Percentiles rank a stretch among this genome's conserved stretches.
These are phyloP conservation scores for Tuber aestivum DNA, from an alignment of 495 filamentous ascomycete species.

Conservation along the genomic window DNA sequence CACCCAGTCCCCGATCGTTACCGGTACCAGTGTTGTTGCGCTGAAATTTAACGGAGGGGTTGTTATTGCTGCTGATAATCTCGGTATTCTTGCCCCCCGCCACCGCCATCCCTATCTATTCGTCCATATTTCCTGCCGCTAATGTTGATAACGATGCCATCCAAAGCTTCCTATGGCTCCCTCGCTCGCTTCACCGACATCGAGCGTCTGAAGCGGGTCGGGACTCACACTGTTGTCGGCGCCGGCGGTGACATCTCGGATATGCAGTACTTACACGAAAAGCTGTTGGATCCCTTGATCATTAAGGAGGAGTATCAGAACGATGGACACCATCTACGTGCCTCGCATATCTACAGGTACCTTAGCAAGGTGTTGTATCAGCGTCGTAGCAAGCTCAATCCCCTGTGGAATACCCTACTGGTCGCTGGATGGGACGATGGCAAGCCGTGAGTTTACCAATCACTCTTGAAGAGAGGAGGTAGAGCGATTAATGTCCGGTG, in stretches of 20 bases:
- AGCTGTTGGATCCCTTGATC: conserved; percentile 70
- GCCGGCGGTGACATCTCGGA: conserved; percentile 96
- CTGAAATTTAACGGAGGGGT: conserved; percentile 95
- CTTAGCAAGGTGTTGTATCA: conserved; percentile 90
- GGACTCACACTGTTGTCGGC: conserved; percentile 69
- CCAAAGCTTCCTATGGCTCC: conserved; percentile 86
- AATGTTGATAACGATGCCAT: neutral
- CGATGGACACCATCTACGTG: conserved; percentile 44
- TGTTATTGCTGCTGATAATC: conserved; percentile 91
- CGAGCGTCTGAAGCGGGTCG: conserved; percentile 79
- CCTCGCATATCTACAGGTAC: conserved; percentile 76
- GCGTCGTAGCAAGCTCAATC: conserved; percentile 90
- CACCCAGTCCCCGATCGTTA: conserved; percentile 86
- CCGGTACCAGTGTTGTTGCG: conserved; percentile 88
- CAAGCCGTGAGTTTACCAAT: conserved; percentile 51
- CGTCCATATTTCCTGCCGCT: neutral
- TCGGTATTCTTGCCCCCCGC: conserved; percentile 53
- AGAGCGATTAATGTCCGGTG: neutral
- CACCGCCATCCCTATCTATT: neutral
- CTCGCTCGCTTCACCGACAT: conserved; percentile 94
- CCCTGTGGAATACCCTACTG: conserved; percentile 90
- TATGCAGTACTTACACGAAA: conserved; percentile 90
- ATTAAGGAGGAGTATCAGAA: conserved; percentile 80
- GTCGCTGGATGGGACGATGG: conserved; percentile 78
- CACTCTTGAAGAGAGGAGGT: neutral